These are phyloP conservation scores for Dryadomyces quercivorus DNA, from an alignment of 2,329 filamentous ascomycete species.

Conservation along the genomic window DNA sequence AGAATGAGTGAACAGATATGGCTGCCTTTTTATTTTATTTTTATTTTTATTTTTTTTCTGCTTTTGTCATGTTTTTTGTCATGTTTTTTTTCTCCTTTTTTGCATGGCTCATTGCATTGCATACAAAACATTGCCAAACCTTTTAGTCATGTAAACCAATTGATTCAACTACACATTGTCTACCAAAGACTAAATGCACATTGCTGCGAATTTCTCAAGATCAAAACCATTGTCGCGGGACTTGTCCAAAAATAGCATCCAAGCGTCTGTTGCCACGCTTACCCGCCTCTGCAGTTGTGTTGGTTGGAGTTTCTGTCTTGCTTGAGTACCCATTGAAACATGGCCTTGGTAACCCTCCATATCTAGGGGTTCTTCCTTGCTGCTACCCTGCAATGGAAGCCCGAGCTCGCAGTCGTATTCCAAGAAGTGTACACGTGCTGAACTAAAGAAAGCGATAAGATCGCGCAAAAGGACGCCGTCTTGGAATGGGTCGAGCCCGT, in stretches of 20 bases:
- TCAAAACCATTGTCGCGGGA: background rate
- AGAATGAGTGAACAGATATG: background rate
- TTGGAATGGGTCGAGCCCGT: background rate
- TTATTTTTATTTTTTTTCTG: background rate
- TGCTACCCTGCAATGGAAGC: background rate
- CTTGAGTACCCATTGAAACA: background rate
- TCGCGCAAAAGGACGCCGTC: background rate
- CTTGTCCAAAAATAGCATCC: slow-evolving; percentile 6
- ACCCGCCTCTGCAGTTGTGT: slow-evolving; percentile 1
- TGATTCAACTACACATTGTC: background rate
- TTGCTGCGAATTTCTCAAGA: slow-evolving; percentile 1
- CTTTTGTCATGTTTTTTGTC: background rate
- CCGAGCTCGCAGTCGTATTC: background rate
- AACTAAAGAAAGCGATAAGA: background rate
- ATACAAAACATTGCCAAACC: background rate
- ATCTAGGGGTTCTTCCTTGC: background rate
- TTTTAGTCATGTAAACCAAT: background rate
- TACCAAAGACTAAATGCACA: background rate
- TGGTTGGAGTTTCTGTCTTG: background rate
- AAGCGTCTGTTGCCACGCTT: slow-evolving; percentile 4
- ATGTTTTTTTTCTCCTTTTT: background rate
- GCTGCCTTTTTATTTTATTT: background rate
- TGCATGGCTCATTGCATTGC: background rate
- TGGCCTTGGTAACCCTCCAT: background rate
- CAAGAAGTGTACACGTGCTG: background rate